Evolutionary conservation across 441 rosid genomes (phyloP).

Genomic region (Mallotus repandus): DNA sequence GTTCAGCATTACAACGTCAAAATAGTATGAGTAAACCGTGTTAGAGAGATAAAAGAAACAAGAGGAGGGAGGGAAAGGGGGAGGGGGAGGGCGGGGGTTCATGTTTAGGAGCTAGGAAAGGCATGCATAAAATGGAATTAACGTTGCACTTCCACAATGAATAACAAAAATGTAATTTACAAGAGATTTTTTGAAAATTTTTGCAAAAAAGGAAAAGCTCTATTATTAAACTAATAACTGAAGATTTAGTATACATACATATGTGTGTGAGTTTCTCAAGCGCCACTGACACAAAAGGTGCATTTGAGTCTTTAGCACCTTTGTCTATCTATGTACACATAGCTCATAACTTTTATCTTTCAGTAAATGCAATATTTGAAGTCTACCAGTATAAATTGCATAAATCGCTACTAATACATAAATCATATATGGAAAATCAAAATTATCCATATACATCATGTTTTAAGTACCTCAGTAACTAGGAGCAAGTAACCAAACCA

Average conservation of each 20-base stretch:
- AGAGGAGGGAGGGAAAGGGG: too few relatives aligned
- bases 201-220: not conserved
- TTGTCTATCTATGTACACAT: slow-evolving; percentile 32
- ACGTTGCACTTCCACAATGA: too few relatives aligned
- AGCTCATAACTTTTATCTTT: slow-evolving; percentile 20
- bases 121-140: too few relatives aligned
- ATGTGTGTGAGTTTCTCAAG: slow-evolving; percentile 17
- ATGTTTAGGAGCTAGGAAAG: too few relatives aligned
- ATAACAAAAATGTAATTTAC: not conserved
- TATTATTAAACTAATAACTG: slow-evolving; percentile 4
- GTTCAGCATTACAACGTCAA: too few relatives aligned
- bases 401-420: slow-evolving; percentile 16
- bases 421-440: slow-evolving; percentile 16
- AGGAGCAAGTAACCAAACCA: slow-evolving; percentile 65
- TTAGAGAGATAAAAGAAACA: too few relatives aligned
- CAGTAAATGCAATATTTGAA: slow-evolving; percentile 21
- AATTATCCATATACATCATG: slow-evolving; percentile 28
- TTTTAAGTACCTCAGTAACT: slow-evolving; percentile 31
- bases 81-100: too few relatives aligned
- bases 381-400: slow-evolving; percentile 20
- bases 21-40: too few relatives aligned
- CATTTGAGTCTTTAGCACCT: slow-evolving; percentile 24
- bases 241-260: slow-evolving; percentile 24
- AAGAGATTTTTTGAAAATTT: not conserved
- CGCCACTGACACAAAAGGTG: slow-evolving; percentile 12